Conservation (phyloP, 2,329 filamentous ascomycete species). For the Paecilomyces variotii region DNA sequence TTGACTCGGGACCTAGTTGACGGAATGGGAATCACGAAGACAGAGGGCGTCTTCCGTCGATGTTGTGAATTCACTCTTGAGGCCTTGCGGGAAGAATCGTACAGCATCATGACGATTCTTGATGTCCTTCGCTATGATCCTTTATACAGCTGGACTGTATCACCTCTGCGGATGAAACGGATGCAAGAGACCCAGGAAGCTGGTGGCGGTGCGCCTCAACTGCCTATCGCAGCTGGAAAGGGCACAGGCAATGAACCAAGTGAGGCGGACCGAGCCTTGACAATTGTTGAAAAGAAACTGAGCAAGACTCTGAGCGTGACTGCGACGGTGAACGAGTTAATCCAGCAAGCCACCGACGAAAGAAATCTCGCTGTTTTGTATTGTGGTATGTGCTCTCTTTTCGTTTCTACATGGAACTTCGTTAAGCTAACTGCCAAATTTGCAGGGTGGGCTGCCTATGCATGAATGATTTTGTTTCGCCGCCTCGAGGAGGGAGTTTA, state of each 20-base stretch:
- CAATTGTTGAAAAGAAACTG: slow-evolving; percentile 92
- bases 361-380: slow-evolving; percentile 86
- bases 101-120: slow-evolving; percentile 96
- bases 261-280: slow-evolving; percentile 86
- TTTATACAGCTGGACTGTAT: slow-evolving; percentile 90
- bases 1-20: slow-evolving; percentile 92
- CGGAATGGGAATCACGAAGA: slow-evolving; percentile 91
- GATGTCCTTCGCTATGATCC: slow-evolving; percentile 98
- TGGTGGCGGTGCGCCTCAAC: slow-evolving; percentile 28
- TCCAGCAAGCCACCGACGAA: slow-evolving; percentile 92
- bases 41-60: slow-evolving; percentile 92
- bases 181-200: slow-evolving; percentile 53
- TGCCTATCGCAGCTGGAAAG: slow-evolving; percentile 24
- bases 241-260: slow-evolving; percentile 49
- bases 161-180: slow-evolving; percentile 56
- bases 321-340: slow-evolving; percentile 93
- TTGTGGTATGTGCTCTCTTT: slow-evolving; percentile 50
- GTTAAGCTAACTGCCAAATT: slow-evolving; percentile 5
- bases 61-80: slow-evolving; percentile 98
- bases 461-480: slow-evolving; percentile 11
- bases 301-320: slow-evolving; percentile 88
- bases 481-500: background rate
- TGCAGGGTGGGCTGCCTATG: slow-evolving; percentile 46
- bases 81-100: slow-evolving; percentile 86
- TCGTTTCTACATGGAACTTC: slow-evolving; percentile 4